Conservation (phyloP, 2,329 filamentous ascomycete genomes). For the Trichoderma sp. region DNA sequence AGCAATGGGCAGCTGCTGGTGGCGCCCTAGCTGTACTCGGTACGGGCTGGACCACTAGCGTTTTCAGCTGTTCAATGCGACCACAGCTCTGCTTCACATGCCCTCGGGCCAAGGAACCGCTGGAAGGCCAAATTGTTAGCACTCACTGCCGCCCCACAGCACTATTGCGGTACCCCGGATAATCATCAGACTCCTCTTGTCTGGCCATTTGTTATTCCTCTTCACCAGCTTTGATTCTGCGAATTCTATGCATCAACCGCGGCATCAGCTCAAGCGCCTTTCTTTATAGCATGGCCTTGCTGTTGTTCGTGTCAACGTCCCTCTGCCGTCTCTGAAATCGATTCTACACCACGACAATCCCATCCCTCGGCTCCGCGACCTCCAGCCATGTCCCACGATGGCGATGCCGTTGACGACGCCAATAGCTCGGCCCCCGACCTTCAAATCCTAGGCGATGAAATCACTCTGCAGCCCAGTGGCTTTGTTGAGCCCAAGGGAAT, state of each 20-base stretch:
- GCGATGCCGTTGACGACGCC: slow-evolving; percentile 31
- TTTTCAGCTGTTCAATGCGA: neutral
- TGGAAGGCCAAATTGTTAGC: neutral
- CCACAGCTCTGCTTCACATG: slow-evolving; percentile 7
- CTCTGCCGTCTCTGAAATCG: neutral
- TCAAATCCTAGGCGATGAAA: slow-evolving; percentile 70
- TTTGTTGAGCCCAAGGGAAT: slow-evolving; percentile 53
- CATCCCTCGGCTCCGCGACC: neutral
- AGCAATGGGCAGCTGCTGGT: neutral
- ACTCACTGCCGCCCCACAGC: slow-evolving; percentile 11
- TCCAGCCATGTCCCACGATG: slow-evolving; percentile 31
- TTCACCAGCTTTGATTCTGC: neutral
- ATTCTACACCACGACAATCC: neutral
- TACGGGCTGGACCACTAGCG: neutral
- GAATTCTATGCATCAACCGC: neutral
- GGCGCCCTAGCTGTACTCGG: neutral
- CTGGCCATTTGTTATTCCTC: neutral
- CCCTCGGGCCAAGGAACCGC: slow-evolving; percentile 6
- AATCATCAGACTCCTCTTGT: slow-evolving; percentile 11
- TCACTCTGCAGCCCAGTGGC: slow-evolving; percentile 72
- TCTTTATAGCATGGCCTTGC: slow-evolving; percentile 9
- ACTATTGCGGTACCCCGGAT: slow-evolving; percentile 13
- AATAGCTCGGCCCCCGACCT: slow-evolving; percentile 64
- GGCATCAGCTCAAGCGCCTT: neutral
- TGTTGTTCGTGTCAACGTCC: neutral